Evolutionary conservation across 371 early-diverging fungal species (phyloP), one percentile per base, ranked within the genome.

Genomic region (Mucor lusitanicus): DNA sequence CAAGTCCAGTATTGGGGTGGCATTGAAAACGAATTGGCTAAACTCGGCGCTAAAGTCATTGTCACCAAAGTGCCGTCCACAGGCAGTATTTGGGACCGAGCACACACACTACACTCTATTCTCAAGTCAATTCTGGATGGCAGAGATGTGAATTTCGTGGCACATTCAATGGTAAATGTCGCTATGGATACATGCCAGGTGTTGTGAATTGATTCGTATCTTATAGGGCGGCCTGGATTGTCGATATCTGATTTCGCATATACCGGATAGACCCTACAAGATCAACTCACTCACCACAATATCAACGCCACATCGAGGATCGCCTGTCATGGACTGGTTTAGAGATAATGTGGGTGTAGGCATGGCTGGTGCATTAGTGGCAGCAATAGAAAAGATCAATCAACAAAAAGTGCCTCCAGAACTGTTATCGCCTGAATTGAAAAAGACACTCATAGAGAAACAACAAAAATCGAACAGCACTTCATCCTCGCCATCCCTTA

Each of bases 1-100:
- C 96, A 94, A 75, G 77, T 94, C 21, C 92, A 92, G 50, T 97
- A 97, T 72, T 97, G 96, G 96, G 84, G 87, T 27, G 95, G 95
- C 4, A 90, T 97, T 23, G 85, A 88, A 54, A 90, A 94, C 50
- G 91, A 91, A 0, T 73, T 97, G 67, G 85, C 86, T n/a, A 86
- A 88, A 35, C 68, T 94, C 21, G 97, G 97, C 3, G 91, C 92
- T 63, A 88, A 91, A 55, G 96, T 97, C 35, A 77, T 91, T 57
- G 88, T 95, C 3, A 87, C 95, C 3, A 85, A 89, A 46, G 97
- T 97, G 13, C 86, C 93, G 39, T 81, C 92, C 32, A 89, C 94
- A 6, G 94, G 93, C 7, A 89, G 92, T 35, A 88, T 98, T 59
- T 82, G 83, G 63, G 77, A 88, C 53, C 87, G 98, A 53, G 97